Base-by-base conservation (phyloP, 257 asterid species). In the Verbena officinalis region DNA sequence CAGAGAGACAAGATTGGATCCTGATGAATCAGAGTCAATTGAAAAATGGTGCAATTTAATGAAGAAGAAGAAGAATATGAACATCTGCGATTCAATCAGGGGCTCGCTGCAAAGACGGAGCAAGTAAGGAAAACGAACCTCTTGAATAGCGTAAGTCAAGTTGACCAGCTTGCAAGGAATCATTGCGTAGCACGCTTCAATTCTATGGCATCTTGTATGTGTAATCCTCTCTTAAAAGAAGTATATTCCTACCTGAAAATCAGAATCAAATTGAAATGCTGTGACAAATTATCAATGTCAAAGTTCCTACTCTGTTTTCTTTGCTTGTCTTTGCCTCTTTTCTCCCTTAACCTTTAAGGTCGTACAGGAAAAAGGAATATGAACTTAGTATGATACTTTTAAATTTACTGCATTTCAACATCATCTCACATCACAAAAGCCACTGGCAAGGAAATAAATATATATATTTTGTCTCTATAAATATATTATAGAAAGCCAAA, bases 11-110 rank as follows among this genome's bases (percentile, higher is more conserved):
- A 69, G 68, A 45, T 16, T 57, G 8, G 75, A 69, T 63, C 78
- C 69, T 6, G 72, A 55, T 9, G 57, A 72, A 19, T 60, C 65
- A 6, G 78, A 55, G 46, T 69, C 55, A 48, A 73, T 66, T 44
- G 81, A 62, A 1, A 70, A 72, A 48, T 75, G 83, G 86, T 61
- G 83, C 10, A 64, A 64, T 44, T 39, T 77, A 61, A 57, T 59
- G 31, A 48, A 48, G 64, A 70, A 64, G 68, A 62, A 68, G n/a
- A n/a, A n/a, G n/a, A n/a, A 19, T 30, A 40, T 64, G 55, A 61
- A 24, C 5, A 53, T 40, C 31, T 15, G 20, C 36, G 24, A 22
- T 38, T 44, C 22, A 36, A 34, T 33, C 40, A 36, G 43, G 42
- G 62, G 31, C 20, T 38, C 33, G 42, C 49, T 9, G 63, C 59